Conservation (phyloP, 1,284 basidiomycete species). For the Pseudozyma sp. region DNA sequence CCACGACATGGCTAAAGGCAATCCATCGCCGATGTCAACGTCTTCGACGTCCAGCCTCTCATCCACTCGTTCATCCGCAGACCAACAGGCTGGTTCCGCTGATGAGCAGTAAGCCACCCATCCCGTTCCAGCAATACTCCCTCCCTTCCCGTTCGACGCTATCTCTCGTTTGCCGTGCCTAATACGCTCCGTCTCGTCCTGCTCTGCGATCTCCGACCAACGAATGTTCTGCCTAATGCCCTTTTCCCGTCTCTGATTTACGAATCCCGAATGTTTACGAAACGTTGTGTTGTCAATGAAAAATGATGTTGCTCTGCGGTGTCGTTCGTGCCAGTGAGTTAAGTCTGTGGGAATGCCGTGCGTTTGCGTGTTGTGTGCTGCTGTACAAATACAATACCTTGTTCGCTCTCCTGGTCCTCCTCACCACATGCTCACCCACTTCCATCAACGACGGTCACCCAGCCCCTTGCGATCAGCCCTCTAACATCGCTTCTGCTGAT, state of each 20-base stretch:
- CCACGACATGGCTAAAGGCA: not conserved
- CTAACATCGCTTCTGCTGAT: constrained; percentile 28
- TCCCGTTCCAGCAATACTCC: too few relatives aligned
- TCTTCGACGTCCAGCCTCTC: not conserved
- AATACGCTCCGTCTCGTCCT: too few relatives aligned
- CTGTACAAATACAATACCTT: constrained; percentile 7
- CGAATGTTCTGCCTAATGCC: too few relatives aligned
- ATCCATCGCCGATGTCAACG: not conserved
- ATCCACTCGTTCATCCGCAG: not conserved
- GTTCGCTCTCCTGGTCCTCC: not conserved
- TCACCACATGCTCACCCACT: not conserved
- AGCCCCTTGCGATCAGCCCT: constrained; percentile 26
- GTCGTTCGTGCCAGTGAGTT: too few relatives aligned
- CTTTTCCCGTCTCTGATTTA: too few relatives aligned
- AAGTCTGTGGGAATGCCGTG: not conserved
- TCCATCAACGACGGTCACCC: constrained; percentile 27
- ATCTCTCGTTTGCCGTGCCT: not conserved
- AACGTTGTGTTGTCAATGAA: too few relatives aligned
- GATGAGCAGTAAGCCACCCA: not conserved
- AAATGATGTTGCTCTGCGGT: too few relatives aligned
- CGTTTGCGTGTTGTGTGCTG: not conserved
- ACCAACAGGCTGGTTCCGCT: not conserved
- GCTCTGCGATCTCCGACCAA: too few relatives aligned
- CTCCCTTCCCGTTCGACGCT: not conserved
- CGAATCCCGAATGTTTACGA: too few relatives aligned